Conservation (phyloP, 257 asterid species). For the Jaltomata sinuosa region DNA sequence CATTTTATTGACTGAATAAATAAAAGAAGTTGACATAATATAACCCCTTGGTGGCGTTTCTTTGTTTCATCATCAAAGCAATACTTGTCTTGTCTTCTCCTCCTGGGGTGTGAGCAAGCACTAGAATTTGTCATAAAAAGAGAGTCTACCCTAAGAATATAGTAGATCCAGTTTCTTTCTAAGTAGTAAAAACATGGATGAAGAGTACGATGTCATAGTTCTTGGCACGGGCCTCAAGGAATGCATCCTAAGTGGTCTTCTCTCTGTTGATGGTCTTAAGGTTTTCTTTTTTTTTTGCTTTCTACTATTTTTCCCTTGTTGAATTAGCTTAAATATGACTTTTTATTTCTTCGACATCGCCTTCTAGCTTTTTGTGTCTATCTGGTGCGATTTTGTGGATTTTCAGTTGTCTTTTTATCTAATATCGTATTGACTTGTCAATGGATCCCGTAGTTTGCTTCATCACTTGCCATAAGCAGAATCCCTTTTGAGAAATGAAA, state of each 20-base stretch:
- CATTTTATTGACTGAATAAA: background rate
- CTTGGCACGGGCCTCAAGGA: conserved; percentile 92
- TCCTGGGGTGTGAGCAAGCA: background rate
- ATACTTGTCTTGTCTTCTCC: background rate
- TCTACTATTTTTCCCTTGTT: background rate
- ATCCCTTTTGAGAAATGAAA: background rate
- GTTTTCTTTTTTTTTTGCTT: conserved; percentile 20
- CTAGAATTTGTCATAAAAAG: too few relatives aligned
- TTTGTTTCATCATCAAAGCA: background rate
- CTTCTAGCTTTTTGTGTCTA: background rate
- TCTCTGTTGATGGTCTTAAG: conserved; percentile 85
- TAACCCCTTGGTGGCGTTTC: background rate
- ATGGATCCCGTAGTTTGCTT: background rate
- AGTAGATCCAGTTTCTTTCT: background rate
- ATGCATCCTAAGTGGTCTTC: conserved; percentile 88
- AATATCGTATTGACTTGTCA: background rate
- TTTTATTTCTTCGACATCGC: background rate
- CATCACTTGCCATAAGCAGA: background rate
- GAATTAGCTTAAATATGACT: background rate
- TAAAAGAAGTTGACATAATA: background rate
- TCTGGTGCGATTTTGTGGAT: background rate
- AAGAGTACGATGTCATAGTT: conserved; percentile 87
- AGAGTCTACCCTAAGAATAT: background rate
- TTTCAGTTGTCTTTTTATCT: too few relatives aligned
- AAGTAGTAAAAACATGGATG: conserved; percentile 48